A percentile compares a stretch with the other conserved stretches of the same genome.
phyloP scores from a whole-genome alignment of 768 basidiomycete species.

The Hericium alpestre region DNA sequence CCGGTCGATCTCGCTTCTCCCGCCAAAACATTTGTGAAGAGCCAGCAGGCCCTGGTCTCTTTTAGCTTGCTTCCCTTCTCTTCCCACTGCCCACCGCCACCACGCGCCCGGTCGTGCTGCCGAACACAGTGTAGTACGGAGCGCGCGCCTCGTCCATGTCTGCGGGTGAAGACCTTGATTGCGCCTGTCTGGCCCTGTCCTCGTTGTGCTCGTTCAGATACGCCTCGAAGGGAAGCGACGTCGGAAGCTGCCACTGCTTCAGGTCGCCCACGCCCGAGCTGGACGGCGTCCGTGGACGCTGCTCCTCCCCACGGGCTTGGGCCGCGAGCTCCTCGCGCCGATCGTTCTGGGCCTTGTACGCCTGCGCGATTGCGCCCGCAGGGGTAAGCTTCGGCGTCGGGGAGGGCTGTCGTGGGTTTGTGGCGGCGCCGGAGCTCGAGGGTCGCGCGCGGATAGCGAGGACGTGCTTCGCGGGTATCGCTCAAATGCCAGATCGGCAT shows the following conservation, averaged over 20 bases:
- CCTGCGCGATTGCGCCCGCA: constrained; percentile 11
- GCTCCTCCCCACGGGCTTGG: constrained; percentile 1
- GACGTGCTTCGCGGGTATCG: not conserved
- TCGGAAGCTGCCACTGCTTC: not conserved
- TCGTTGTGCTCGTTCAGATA: not conserved
- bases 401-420: not conserved
- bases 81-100: constrained; percentile 4
- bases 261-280: not conserved
- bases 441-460: not conserved
- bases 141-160: not conserved
- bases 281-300: not conserved
- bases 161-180: not conserved
- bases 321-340: constrained; percentile 11
- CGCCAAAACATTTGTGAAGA: too few relatives aligned
- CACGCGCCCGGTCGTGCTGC: not conserved
- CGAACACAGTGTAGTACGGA: not conserved
- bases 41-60: too few relatives aligned
- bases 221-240: not conserved
- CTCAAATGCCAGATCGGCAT: not conserved
- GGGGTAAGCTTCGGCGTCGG: constrained; percentile 11
- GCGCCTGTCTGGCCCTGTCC: not conserved
- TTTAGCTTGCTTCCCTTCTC: not conserved
- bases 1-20: too few relatives aligned
- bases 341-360: constrained; percentile 11
- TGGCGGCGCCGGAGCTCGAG: not conserved